phyloP scores from a whole-genome alignment of 306 rosid genomes.

The Aeschynomene evenia region DNA sequence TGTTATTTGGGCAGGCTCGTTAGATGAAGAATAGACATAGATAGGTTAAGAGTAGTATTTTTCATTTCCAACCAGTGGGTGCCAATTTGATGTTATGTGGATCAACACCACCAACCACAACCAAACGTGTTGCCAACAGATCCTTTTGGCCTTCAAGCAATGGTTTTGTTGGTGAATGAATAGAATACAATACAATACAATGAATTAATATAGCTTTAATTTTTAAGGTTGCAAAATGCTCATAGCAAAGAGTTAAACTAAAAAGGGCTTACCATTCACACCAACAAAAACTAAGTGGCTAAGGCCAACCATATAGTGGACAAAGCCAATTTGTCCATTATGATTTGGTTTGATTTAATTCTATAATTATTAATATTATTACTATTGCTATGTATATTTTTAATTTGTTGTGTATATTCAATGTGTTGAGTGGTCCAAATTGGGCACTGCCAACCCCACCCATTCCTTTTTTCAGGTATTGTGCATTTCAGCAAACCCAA shows the following conservation, averaged over 20 bases:
- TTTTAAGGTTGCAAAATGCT: background rate
- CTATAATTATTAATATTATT: too few species aligned
- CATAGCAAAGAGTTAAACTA: background rate
- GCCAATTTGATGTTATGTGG: constrained; percentile 22
- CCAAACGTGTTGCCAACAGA: constrained; percentile 26
- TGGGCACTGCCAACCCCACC: constrained; percentile 41
- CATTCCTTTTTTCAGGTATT: background rate
- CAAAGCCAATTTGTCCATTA: constrained; percentile 33
- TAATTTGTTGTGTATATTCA: background rate
- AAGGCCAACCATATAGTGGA: constrained; percentile 34
- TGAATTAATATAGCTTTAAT: too few species aligned
- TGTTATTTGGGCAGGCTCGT: background rate
- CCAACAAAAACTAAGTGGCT: background rate
- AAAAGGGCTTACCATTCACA: constrained; percentile 11
- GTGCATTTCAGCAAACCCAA: too few species aligned
- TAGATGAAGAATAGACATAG: background rate
- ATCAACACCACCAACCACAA: constrained; percentile 25
- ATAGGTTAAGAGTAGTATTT: background rate
- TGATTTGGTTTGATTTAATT: constrained; percentile 15
- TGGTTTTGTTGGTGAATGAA: constrained; percentile 34
- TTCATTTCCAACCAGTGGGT: constrained; percentile 7
- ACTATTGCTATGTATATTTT: too few species aligned
- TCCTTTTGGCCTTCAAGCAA: constrained; percentile 34
- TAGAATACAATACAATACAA: too few species aligned
- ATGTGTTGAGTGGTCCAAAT: constrained; percentile 24